A percentile compares a stretch with the other conserved stretches of the same genome.
phyloP scores from a whole-genome alignment of 305 asterid species.

The Euphrasia arctica region DNA sequence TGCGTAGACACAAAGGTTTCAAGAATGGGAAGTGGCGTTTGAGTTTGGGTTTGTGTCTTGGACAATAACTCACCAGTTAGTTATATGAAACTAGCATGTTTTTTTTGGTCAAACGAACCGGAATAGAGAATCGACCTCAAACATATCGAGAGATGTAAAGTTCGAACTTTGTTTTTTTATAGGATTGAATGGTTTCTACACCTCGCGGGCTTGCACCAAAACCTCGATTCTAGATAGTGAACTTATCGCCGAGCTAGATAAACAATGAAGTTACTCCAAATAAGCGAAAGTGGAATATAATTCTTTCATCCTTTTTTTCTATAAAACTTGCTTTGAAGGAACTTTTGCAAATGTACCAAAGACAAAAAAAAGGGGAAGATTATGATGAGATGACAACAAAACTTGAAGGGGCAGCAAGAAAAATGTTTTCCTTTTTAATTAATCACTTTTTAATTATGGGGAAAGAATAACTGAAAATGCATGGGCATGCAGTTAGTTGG shows the following conservation, averaged over 20 bases:
- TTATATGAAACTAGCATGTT: neutral
- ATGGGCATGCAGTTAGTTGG: neutral
- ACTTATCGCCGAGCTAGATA: neutral
- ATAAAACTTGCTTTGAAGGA: conserved; percentile 43
- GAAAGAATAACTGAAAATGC: neutral
- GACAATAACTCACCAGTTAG: neutral
- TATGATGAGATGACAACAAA: conserved; percentile 17
- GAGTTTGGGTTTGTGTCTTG: neutral
- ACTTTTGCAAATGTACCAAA: conserved; percentile 23
- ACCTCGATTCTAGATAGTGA: neutral
- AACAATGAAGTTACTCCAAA: neutral
- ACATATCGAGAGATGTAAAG: too few species aligned
- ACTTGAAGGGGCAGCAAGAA: conserved; percentile 32
- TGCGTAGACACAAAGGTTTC: neutral
- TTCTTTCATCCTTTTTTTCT: conserved; percentile 1
- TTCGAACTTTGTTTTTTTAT: neutral
- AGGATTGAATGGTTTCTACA: neutral
- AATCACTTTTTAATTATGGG: neutral
- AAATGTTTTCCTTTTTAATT: conserved; percentile 5
- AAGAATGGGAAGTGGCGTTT: neutral
- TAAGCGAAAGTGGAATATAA: conserved; percentile 15
- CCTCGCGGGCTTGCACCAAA: neutral
- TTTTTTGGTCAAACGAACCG: neutral
- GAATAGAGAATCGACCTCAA: too few species aligned
- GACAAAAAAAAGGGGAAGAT: conserved; percentile 1